Percentiles rank a stretch among this genome's conserved stretches.
Conservation (phyloP, 495 filamentous ascomycete genomes). For the Aspergillus homomorphus region DNA sequence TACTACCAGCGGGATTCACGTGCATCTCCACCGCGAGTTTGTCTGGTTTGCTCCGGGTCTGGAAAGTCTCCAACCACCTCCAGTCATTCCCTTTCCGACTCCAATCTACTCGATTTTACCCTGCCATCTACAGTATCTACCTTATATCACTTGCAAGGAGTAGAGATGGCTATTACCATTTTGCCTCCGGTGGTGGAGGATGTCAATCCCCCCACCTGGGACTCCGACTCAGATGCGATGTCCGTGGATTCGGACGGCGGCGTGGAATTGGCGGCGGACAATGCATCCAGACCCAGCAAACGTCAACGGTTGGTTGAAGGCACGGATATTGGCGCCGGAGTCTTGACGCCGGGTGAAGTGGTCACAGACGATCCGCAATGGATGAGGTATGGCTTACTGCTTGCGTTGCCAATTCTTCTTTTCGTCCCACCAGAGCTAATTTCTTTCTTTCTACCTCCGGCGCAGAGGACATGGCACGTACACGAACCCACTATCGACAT, state of each 20-base stretch:
- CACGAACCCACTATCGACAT: conserved; percentile 53
- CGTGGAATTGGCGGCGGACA: conserved; percentile 48
- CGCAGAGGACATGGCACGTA: conserved; percentile 80
- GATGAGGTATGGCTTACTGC: conserved; percentile 66
- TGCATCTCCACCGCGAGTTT: conserved; percentile 18
- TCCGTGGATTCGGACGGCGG: conserved; percentile 60
- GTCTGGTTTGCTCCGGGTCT: conserved; percentile 18
- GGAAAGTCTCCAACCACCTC: conserved; percentile 11
- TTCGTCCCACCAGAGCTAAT: background rate
- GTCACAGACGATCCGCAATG: conserved; percentile 92
- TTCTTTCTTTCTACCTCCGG: background rate
- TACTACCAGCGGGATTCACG: conserved; percentile 1
- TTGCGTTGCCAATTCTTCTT: background rate
- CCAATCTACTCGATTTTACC: background rate
- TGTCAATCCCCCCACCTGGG: conserved; percentile 25
- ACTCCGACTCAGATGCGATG: conserved; percentile 42
- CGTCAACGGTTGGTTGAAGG: conserved; percentile 32
- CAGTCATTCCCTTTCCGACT: background rate
- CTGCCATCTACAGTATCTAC: background rate
- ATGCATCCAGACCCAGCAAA: conserved; percentile 38
- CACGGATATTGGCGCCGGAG: conserved; percentile 36
- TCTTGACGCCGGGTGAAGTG: conserved; percentile 86
- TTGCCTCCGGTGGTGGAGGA: conserved; percentile 56
- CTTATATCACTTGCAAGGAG: background rate
- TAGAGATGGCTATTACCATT: conserved; percentile 76